Base-by-base conservation (phyloP, 2,329 filamentous ascomycete genomes). In the Cladosporium velox region DNA sequence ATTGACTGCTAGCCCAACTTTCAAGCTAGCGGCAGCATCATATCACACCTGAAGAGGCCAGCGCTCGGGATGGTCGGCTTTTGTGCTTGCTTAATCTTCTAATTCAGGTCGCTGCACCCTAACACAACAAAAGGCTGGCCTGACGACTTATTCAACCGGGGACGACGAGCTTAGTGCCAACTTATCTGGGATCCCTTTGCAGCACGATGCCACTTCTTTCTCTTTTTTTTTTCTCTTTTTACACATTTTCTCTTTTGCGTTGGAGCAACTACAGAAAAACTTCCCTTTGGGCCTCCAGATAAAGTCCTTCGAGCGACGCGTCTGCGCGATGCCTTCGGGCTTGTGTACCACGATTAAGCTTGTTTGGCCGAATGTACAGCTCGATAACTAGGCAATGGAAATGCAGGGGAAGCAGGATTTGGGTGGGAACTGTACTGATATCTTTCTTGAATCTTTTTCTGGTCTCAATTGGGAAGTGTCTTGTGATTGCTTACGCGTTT, bases 351-450 rank as follows among this genome's bases (percentile, higher is more conserved):
- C 41, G 41, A 47, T 21, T 47, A 21, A 47, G 52, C 32, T 35
- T 34, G 34, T 58, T 34, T 28, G 57, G 57, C 38, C 38, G 57
- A 47, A 59, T 59, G 57, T 59, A 59, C 57, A 59, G 57, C 26
- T 38, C 38, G 57, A 59, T 47, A 35, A 59, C 35, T 24, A 30
- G 57, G 57, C 57, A 59, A 47, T 12, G 38, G 57, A 35, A 24
- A 58, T 15, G 55, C n/a, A 38, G 30, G 54, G 54, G 28, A 34
- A 41, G 55, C 14, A 38, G 26, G 57, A 18, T 14, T 26, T 59
- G 57, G 52, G 52, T 21, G 30, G 30, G 52, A 35, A 32, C 24
- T 59, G 57, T 59, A 59, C 35, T 47, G 57, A 59, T 59, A 59
- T 21, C 55, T 34, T 58, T 58, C 38, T 41, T 38, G 38, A 47